A percentile compares a stretch with the other conserved stretches of the same genome.
Evolutionary conservation across 257 asterid genomes (phyloP).

Genomic region (Lycium barbarum): DNA sequence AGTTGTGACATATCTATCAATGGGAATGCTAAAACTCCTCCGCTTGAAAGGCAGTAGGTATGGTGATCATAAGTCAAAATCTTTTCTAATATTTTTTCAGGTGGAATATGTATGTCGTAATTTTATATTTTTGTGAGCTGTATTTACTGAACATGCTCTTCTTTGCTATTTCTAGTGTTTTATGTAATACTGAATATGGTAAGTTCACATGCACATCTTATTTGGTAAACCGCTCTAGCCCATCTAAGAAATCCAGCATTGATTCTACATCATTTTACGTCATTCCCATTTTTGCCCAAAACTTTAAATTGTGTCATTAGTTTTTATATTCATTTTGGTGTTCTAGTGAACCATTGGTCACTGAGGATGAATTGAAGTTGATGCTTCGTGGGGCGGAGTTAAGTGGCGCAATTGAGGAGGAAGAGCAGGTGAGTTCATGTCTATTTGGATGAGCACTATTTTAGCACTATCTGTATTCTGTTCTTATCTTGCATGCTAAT

Average conservation of each 20-base stretch:
- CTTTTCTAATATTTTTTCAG: neutral
- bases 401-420: constrained; percentile 99
- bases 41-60: constrained; percentile 97
- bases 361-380: constrained; percentile 97
- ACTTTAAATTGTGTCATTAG: constrained; percentile 7
- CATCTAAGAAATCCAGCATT: neutral
- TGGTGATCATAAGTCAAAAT: constrained; percentile 9
- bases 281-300: constrained; percentile 13
- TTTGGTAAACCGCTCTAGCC: neutral
- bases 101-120: neutral
- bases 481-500: constrained; percentile 8
- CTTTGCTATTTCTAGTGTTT: constrained; percentile 2
- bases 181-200: neutral
- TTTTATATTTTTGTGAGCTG: neutral
- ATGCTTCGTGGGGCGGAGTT: constrained; percentile 99
- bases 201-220: neutral
- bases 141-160: neutral
- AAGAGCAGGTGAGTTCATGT: constrained; percentile 76
- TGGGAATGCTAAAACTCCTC: constrained; percentile 97
- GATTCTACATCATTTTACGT: neutral
- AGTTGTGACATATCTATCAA: constrained; percentile 91
- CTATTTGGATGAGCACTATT: neutral
- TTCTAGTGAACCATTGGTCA: constrained; percentile 91
- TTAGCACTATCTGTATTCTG: neutral
- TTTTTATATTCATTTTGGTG: constrained; percentile 29